A percentile compares a stretch with the other conserved stretches of the same genome.
Conservation (phyloP, 805 yeast genomes). For the Saccharomycopsis vini region DNA sequence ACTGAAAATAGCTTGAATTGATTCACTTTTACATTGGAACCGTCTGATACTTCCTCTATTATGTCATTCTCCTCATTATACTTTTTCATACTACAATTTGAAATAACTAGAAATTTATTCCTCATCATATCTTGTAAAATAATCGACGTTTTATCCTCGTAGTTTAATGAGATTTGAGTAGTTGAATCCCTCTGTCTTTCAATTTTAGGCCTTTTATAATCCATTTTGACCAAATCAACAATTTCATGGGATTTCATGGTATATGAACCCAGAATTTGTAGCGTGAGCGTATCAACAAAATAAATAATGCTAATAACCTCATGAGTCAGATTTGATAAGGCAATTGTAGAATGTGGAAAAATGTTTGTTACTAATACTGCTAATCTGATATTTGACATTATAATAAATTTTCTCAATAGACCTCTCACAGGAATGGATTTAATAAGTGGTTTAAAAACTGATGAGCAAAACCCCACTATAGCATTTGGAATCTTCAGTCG, state of each 20-base stretch:
- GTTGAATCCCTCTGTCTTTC: neutral
- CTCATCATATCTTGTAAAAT: constrained; percentile 11
- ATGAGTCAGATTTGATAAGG: neutral
- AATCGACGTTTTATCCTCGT: constrained; percentile 16
- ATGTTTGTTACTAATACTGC: neutral
- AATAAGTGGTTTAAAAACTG: too few relatives aligned
- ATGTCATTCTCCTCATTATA: neutral
- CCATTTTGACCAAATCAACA: constrained; percentile 3
- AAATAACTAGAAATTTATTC: constrained; percentile 6
- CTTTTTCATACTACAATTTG: neutral
- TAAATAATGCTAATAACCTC: neutral
- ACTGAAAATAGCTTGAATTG: constrained; percentile 10
- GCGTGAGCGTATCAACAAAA: neutral
- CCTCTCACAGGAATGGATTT: neutral
- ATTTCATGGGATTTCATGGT: neutral
- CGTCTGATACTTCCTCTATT: neutral
- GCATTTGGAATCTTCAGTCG: too few relatives aligned
- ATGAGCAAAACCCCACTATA: too few relatives aligned
- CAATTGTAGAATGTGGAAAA: neutral
- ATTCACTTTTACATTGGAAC: neutral
- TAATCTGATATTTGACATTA: too few relatives aligned
- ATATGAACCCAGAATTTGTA: neutral
- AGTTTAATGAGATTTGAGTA: constrained; percentile 3
- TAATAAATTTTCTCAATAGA: neutral
- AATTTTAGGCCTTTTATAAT: constrained; percentile 3